These are phyloP conservation scores for Phytopythium aichiense DNA, from an alignment of 352 stramenopile species.

Conservation along the genomic window DNA sequence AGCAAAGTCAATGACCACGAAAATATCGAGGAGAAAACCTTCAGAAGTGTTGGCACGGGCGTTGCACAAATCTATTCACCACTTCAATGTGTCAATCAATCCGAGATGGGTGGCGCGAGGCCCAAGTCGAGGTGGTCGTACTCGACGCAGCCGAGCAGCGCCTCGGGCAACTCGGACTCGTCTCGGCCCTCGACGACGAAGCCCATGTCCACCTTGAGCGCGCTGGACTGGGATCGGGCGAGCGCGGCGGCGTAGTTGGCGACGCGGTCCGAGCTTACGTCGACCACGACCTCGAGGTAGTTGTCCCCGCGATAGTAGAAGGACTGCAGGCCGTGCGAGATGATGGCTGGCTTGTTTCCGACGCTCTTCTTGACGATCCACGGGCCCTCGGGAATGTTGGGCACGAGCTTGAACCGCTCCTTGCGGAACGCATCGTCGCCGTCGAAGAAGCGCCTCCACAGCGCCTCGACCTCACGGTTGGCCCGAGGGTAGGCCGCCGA, in stretches of 20 bases:
- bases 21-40: too few species aligned
- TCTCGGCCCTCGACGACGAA: constrained; percentile 75
- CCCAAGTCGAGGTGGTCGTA: constrained; percentile 74
- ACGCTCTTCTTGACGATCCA: constrained; percentile 84
- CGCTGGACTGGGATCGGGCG: constrained; percentile 59
- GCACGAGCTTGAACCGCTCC: constrained; percentile 77
- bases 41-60: constrained; percentile 10
- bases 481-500: constrained; percentile 7
- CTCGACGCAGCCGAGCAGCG: constrained; percentile 74
- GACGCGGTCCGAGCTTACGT: constrained; percentile 71
- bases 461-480: constrained; percentile 25
- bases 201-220: constrained; percentile 71
- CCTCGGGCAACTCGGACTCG: constrained; percentile 69
- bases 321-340: constrained; percentile 60
- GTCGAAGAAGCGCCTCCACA: constrained; percentile 65
- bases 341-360: constrained; percentile 70
- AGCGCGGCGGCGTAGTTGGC: constrained; percentile 78
- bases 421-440: constrained; percentile 67
- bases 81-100: not conserved
- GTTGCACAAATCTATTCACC: not conserved
- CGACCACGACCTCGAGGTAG: constrained; percentile 76
- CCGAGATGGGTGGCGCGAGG: constrained; percentile 40
- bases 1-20: too few species aligned
- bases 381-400: constrained; percentile 66
- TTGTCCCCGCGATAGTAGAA: constrained; percentile 49